Evolutionary conservation across 805 yeast species (phyloP), one percentile per base, ranked within the genome.

Genomic region (Pichia membranifaciens): DNA sequence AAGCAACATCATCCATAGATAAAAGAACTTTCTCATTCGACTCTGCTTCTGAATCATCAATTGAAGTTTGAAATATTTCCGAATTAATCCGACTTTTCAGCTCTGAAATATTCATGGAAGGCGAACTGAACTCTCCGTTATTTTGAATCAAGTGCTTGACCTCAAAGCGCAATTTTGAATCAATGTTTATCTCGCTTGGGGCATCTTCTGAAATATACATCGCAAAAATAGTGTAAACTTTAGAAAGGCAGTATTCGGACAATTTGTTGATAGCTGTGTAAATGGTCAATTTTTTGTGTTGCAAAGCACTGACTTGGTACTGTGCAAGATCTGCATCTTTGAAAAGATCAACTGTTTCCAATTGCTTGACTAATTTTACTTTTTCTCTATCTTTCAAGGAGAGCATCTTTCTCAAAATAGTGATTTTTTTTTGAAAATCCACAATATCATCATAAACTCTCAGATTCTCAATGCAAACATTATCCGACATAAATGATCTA

Each of bases 381-480:
- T 59, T 61, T 23, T 59, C 64, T 25, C 55, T 50, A 20, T 55
- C 55, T 54, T 58, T 56, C 42, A 56, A 51, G 54, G 47, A 67
- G 61, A 55, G 64, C 28, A 79, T 52, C 28, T 70, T 73, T 40
- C 70, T 70, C 47, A 81, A 55, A 1, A 69, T 56, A 1, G 62
- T 58, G 64, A 77, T 65, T 52, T 72, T 74, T 51, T 72, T 74
- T 12, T 71, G 69, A 50, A 82, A 76, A 42, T 73, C 73, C 41
- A 69, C 69, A 42, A 86, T 72, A 49, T 80, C 85, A 44, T 74
- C 63, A 59, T 78, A 86, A 3, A 84, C 87, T 52, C 82, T 82
- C n/a, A 86, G 61, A 56, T 87, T 88, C 58, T 88, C 96, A 2
- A 75, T 75, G 58, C 95, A 87, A 47, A 74, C 71, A 44, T 80